phyloP scores from a whole-genome alignment of 169 alveolate species.

The Perkinsus olseni region DNA sequence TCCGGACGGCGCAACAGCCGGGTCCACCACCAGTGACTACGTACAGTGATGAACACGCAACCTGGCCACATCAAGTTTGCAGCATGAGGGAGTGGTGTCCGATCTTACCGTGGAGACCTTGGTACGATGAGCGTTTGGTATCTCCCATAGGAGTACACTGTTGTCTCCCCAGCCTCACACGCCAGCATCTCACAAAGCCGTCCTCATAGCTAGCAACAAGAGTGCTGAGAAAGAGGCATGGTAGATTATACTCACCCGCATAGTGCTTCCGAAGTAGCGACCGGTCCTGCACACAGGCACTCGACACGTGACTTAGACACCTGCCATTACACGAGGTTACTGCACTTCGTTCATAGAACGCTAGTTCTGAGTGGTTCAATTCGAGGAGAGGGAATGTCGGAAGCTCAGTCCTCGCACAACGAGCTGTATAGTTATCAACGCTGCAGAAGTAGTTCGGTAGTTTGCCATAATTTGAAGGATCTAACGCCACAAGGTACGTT shows the following conservation, averaged over 20 bases:
- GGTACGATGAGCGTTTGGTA: conserved; percentile 66
- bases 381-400: too few species aligned
- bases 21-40: conserved; percentile 70
- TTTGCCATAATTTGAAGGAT: too few species aligned
- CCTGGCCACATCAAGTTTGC: conserved; percentile 36
- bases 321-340: too few species aligned
- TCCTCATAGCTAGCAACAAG: conserved; percentile 56
- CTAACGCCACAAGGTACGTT: too few species aligned
- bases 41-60: conserved; percentile 30
- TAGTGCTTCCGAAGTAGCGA: conserved; percentile 27
- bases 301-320: conserved; percentile 53
- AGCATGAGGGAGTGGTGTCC: conserved; percentile 14
- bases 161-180: conserved; percentile 21
- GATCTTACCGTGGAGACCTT: conserved; percentile 56
- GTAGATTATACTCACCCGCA: conserved; percentile 48
- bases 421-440: too few species aligned
- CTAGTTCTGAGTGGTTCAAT: too few species aligned
- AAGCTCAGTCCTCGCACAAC: too few species aligned
- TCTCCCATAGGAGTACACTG: conserved; percentile 38
- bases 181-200: conserved; percentile 54
- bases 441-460: too few species aligned
- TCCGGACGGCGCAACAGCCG: conserved; percentile 53
- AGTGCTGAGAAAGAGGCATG: conserved; percentile 48
- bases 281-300: conserved; percentile 31
- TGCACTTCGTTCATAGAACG: too few species aligned